These are phyloP conservation scores for Gossypium longicalyx DNA, from an alignment of 345 rosid species.

Conservation along the genomic window DNA sequence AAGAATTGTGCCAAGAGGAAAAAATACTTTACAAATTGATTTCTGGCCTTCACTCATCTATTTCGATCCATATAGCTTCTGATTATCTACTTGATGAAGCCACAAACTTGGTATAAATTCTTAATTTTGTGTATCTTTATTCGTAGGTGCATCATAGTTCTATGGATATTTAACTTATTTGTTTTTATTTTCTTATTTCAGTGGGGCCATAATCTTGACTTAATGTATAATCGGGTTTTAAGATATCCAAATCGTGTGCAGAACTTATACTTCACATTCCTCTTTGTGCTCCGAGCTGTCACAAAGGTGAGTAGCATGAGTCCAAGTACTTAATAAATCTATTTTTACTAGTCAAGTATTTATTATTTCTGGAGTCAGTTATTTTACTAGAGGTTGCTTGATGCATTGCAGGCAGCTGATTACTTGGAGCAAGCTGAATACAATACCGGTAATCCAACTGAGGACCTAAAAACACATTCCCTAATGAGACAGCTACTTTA, in stretches of 20 bases:
- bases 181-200: conserved; percentile 31
- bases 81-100: conserved; percentile 89
- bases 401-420: conserved; percentile 53
- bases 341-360: not conserved
- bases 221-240: conserved; percentile 82
- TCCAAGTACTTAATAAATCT: not conserved
- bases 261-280: conserved; percentile 85
- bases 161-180: not conserved
- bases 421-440: conserved; percentile 90
- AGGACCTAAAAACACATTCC: conserved; percentile 85
- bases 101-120: conserved; percentile 48
- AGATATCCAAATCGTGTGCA: conserved; percentile 82
- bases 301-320: conserved; percentile 54
- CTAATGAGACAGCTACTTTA: conserved; percentile 71
- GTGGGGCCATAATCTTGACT: conserved; percentile 90
- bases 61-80: conserved; percentile 79
- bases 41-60: conserved; percentile 96
- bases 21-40: conserved; percentile 79
- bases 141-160: not conserved
- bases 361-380: not conserved
- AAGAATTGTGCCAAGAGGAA: conserved; percentile 77
- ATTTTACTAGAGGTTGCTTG: not conserved
- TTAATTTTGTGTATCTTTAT: not conserved
- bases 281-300: conserved; percentile 89
- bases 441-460: conserved; percentile 70